Conservation (phyloP, 148 eudicot genomes). For the Talinum fruticosum region DNA sequence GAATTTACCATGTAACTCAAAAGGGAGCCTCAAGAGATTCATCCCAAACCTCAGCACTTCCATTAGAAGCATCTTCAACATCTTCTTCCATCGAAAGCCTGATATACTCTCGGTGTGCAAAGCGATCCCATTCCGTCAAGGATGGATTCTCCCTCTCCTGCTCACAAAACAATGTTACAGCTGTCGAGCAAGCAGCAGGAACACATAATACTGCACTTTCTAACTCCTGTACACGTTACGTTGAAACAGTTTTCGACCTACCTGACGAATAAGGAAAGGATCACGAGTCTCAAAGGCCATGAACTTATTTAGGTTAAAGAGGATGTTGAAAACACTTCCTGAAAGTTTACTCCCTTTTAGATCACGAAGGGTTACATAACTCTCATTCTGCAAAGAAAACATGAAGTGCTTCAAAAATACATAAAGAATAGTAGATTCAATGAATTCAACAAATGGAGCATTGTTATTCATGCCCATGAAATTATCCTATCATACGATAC, state of each 20-base stretch:
- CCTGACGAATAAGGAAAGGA: conserved; percentile 97
- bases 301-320: conserved; percentile 91
- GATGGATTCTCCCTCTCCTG: conserved; percentile 97
- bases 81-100: conserved; percentile 99
- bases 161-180: conserved; percentile 12
- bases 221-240: conserved; percentile 39
- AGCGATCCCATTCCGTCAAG: conserved; percentile 97
- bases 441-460: background rate
- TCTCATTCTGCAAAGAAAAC: conserved; percentile 58
- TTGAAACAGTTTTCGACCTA: conserved; percentile 25
- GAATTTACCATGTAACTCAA: conserved; percentile 38
- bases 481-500: background rate
- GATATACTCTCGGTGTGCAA: conserved; percentile 95
- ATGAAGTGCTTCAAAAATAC: background rate
- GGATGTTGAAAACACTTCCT: conserved; percentile 85
- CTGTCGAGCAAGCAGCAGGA: background rate
- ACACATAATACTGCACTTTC: conserved; percentile 25
- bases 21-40: conserved; percentile 98
- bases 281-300: conserved; percentile 99
- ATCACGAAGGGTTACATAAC: conserved; percentile 74
- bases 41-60: conserved; percentile 99
- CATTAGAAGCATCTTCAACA: conserved; percentile 95
- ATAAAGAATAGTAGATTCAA: background rate
- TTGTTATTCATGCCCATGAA: background rate
- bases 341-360: conserved; percentile 81